Evolutionary conservation across 176 grass and related monocot genomes (phyloP), one percentile per base, ranked within the genome.

Genomic region (Rhipidocladum racemiflorum): DNA sequence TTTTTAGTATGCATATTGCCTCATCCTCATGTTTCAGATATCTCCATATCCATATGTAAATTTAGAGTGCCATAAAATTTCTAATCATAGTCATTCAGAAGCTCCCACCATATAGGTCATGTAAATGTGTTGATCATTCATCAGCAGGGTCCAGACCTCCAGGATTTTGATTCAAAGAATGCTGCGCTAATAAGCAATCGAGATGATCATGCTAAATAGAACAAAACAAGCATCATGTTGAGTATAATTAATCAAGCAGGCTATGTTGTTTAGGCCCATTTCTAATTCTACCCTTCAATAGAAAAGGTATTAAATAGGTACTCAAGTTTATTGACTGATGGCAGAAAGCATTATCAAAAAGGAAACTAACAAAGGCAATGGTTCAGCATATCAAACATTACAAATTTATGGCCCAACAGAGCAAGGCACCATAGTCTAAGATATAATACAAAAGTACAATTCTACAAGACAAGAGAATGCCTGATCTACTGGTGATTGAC

Each of bases 371-470:
- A 17, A 45, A 82, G 40, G 62, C 25, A 81, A 85, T 25, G 57
- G 35, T 53, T 29, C 50, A 76, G 32, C 54, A 28, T 77, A 59
- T 77, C 48, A 72, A 86, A 89, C 55, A 81, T 81, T 89, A 82
- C 72, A 89, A 39, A 56, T 75, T 43, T 72, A 29, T 40, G 35
- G 49, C 56, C 73, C 66, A 82, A 67, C 17, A 54, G 66, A 78
- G 46, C 55, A 65, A 72, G 28, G 78, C 57, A 86, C 32, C 25
- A 78, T 76, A 30, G 67, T 71, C 65, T 73, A 86, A 40, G 17
- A 78, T 90, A 90, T 90, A 27, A 85, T 89, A 89, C 65, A 89
- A 21, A 77, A 61, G 21, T 72, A 89, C 36, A 81, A 65, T 57
- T 86, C 59, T 75, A 72, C 79, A 86, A 86, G 76, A 77, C 64